Conservation (phyloP, 768 basidiomycete genomes). For the Kwoniella heveanensis region DNA sequence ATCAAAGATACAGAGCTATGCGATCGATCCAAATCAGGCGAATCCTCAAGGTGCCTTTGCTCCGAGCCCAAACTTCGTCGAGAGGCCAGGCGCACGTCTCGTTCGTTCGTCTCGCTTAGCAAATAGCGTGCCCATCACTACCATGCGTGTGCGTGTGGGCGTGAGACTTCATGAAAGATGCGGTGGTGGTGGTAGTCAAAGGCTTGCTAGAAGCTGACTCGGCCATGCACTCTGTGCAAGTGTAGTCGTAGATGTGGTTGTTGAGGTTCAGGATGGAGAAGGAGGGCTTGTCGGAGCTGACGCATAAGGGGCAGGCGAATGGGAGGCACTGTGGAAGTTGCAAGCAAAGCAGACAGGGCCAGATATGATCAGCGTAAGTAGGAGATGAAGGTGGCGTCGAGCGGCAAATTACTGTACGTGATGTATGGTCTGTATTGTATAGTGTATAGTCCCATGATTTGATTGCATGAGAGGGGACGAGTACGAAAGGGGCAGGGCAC, state of each 20-base stretch:
- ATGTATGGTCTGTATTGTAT: too few species aligned
- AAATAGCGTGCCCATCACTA: conserved; percentile 11
- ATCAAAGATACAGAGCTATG: too few species aligned
- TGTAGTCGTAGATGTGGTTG: conserved; percentile 34
- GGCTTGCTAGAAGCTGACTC: neutral
- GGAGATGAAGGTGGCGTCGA: too few species aligned
- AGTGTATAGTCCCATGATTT: too few species aligned
- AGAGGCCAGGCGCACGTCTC: too few species aligned
- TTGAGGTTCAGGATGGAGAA: conserved; percentile 22
- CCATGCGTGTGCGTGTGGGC: neutral
- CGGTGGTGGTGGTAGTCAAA: conserved; percentile 1
- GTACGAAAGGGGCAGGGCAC: too few species aligned
- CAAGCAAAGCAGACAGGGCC: neutral
- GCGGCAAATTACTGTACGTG: too few species aligned
- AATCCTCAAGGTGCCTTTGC: too few species aligned
- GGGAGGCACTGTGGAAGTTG: conserved; percentile 19
- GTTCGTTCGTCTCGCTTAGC: too few species aligned
- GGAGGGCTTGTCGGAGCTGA: conserved; percentile 18
- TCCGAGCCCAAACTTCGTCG: too few species aligned
- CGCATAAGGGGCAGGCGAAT: conserved; percentile 30
- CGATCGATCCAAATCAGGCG: neutral
- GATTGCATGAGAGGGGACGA: too few species aligned
- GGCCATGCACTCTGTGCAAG: conserved; percentile 23
- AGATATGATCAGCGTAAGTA: too few species aligned
- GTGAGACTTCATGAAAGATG: conserved; percentile 12